Conservation (phyloP, 495 filamentous ascomycete species). For the Podospora didyma region DNA sequence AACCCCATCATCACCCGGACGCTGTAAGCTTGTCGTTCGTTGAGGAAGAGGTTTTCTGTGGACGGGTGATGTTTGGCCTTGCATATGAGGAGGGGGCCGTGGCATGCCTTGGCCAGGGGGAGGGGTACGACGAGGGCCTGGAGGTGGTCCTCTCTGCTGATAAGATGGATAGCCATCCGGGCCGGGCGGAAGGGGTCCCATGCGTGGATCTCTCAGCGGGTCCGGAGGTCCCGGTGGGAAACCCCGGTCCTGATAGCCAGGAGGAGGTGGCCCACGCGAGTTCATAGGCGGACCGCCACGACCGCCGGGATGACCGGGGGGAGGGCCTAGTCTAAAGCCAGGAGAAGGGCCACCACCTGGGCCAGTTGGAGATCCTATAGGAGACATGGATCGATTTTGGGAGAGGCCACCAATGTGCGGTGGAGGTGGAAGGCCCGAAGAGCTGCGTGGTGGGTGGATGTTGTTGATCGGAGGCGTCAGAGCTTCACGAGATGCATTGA, state of each 20-base stretch:
- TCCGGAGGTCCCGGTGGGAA: slow-evolving; percentile 8
- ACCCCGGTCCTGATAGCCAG: slow-evolving; percentile 9
- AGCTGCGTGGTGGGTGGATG: slow-evolving; percentile 17
- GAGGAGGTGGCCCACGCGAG: slow-evolving; percentile 26
- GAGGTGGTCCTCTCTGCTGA: slow-evolving; percentile 14
- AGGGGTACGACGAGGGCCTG: slow-evolving; percentile 34
- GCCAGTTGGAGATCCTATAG: slow-evolving; percentile 6
- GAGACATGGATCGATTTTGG: slow-evolving; percentile 33
- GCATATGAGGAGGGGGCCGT: slow-evolving; percentile 25
- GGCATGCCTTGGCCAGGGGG: slow-evolving; percentile 21
- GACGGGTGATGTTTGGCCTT: slow-evolving; percentile 32
- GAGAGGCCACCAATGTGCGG: slow-evolving; percentile 27
- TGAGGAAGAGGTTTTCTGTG: slow-evolving; percentile 61
- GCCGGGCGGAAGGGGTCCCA: slow-evolving; percentile 3
- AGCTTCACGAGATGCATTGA: slow-evolving; percentile 46
- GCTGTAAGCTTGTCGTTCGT: slow-evolving; percentile 36
- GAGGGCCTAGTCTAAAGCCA: slow-evolving; percentile 9
- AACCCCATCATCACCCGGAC: slow-evolving; percentile 22
- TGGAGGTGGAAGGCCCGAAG: slow-evolving; percentile 28
- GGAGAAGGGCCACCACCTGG: slow-evolving; percentile 10
- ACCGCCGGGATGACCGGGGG: slow-evolving; percentile 5
- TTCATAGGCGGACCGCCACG: slow-evolving; percentile 16
- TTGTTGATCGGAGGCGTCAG: slow-evolving; percentile 28
- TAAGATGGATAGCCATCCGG: slow-evolving; percentile 2
- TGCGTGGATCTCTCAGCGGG: slow-evolving; percentile 12